phyloP scores from a whole-genome alignment of 202 grass and related monocot species.

The Eragrostis tef region DNA sequence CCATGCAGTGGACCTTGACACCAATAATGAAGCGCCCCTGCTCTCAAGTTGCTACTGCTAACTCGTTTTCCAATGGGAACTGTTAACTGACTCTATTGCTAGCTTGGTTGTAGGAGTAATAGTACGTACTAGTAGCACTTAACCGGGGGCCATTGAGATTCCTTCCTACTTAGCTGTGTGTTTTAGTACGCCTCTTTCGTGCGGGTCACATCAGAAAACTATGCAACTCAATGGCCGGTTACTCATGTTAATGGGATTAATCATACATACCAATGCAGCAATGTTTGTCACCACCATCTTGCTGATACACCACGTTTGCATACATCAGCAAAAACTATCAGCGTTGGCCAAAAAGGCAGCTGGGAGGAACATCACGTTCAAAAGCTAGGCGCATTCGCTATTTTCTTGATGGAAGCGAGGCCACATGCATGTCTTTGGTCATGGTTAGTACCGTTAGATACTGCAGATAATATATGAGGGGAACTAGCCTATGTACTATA shows the following conservation, averaged over 20 bases:
- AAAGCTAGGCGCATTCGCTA: background rate
- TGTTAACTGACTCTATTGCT: conserved; percentile 41
- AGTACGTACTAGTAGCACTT: conserved; percentile 39
- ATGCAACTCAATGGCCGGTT: conserved; percentile 24
- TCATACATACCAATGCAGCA: background rate
- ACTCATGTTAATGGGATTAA: background rate
- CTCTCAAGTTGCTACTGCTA: conserved; percentile 27
- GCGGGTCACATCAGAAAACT: conserved; percentile 48
- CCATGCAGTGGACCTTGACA: conserved; percentile 35
- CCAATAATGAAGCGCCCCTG: conserved; percentile 60
- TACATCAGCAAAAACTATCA: background rate
- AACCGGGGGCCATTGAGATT: conserved; percentile 56
- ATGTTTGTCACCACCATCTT: background rate
- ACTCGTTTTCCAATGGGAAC: conserved; percentile 43
- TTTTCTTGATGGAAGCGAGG: background rate
- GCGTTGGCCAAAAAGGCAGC: background rate
- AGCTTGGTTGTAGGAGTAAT: background rate
- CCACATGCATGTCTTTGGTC: background rate
- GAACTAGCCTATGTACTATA: background rate
- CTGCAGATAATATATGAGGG: conserved; percentile 28
- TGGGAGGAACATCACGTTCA: background rate
- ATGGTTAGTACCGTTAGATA: conserved; percentile 43
- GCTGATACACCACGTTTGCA: background rate
- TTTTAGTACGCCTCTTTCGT: conserved; percentile 37
- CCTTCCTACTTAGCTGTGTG: conserved; percentile 40